Base-by-base conservation (phyloP, 108 stramenopile genomes). In the Hondaea fermentalgiana region DNA sequence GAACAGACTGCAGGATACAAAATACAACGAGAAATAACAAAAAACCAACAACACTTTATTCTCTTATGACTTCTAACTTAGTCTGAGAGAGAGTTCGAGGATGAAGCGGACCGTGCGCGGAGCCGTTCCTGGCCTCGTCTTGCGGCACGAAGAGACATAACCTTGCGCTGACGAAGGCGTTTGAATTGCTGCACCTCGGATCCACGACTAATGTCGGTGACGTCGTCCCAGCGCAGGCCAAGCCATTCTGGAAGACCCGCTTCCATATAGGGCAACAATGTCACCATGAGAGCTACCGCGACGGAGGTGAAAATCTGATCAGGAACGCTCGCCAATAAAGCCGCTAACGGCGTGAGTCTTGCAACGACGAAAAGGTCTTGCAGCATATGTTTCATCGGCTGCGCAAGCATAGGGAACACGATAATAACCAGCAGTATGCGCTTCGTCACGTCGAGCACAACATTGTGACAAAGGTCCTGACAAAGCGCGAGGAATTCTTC, bases 401-500 rank as follows among this genome's bases (percentile, higher is more conserved):
- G 51, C n/a, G 76, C 76, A 17, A 83, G 45, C 76, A 83, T 5
- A 6, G 76, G 76, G 23, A 83, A 83, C 8, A 83, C 76, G 76
- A 83, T 8, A 23, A 83, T 47, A 23, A 83, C 51, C 19, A 83
- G 76, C 0, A 83, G 14, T 17, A 83, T 53, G 25, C 76, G 76
- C 76, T 83, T 83, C 16, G 19, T 53, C 49, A 83, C 76, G 28
- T 83, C 76, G 0, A 83, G 6, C 8, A 53, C 76, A 35, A 83
- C 51, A 35, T 83, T 83, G 12, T 47, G 25, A 45, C 76, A 83
- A 6, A 83, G 76, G 23, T 83, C 76, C 28, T 83, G 76, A 23
- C 76, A 83, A 45, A 83, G 76, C 1, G 76, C 76, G 17, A 83
- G 49, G 49, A 83, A 83, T 53, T 83, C 76, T 35, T 83, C 76